Evolutionary conservation across 768 basidiomycete genomes (phyloP).

Genomic region (Kwoniella europaea): DNA sequence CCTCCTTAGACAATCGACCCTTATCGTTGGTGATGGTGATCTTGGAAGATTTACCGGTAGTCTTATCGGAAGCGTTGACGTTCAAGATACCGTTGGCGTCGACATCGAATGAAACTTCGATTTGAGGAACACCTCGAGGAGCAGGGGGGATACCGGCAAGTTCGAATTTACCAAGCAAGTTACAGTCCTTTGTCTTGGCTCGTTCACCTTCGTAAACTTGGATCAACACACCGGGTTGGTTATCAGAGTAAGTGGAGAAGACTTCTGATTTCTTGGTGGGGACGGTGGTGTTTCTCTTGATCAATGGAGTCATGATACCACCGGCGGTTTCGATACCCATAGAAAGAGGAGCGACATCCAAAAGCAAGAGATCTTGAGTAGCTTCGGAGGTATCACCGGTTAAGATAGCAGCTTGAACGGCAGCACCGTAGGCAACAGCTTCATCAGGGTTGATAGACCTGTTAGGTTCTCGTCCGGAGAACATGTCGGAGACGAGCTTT

Average conservation of each 20-base stretch:
- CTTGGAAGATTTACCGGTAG: conserved; percentile 65
- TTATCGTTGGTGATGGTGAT: conserved; percentile 97
- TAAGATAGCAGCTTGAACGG: conserved; percentile 97
- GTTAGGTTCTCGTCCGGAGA: conserved; percentile 93
- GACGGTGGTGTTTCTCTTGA: conserved; percentile 94
- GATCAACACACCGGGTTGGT: conserved; percentile 93
- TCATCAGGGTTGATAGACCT: conserved; percentile 98
- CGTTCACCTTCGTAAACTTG: conserved; percentile 99
- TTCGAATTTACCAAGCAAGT: conserved; percentile 90
- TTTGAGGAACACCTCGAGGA: conserved; percentile 62
- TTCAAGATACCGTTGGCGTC: conserved; percentile 70
- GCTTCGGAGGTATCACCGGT: conserved; percentile 94
- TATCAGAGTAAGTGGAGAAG: conserved; percentile 93
- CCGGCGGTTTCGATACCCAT: conserved; percentile 99
- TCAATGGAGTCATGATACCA: conserved; percentile 96
- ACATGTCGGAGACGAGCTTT: conserved; percentile 96
- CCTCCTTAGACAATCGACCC: conserved; percentile 77
- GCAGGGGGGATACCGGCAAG: conserved; percentile 62
- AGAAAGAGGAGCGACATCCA: conserved; percentile 95
- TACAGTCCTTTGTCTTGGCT: conserved; percentile 96
- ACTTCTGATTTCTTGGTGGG: conserved; percentile 97
- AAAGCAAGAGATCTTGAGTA: conserved; percentile 86
- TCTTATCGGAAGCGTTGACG: conserved; percentile 61
- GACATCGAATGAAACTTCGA: conserved; percentile 64
- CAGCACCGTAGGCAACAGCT: conserved; percentile 98